Percentiles rank a stretch among this genome's conserved stretches.
phyloP scores from a whole-genome alignment of 257 asterid genomes.

The Solanum bukasovii region DNA sequence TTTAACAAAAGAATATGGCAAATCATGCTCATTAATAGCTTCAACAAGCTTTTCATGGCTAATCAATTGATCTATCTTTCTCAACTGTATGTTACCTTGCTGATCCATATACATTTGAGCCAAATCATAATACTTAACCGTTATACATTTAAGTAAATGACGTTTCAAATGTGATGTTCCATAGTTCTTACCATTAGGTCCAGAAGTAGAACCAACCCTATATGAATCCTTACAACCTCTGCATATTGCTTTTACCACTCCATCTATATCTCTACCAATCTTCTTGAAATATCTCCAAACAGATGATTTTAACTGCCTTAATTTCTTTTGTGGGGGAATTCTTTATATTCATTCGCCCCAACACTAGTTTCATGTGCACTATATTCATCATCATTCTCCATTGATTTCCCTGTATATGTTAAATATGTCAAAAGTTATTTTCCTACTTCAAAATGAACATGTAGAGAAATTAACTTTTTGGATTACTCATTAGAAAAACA shows the following conservation, averaged over 20 bases:
- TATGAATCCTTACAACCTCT: neutral
- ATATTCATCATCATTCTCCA: neutral
- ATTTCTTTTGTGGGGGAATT: too few relatives aligned
- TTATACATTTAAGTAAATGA: neutral
- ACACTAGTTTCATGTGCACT: neutral
- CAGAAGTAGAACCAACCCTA: neutral
- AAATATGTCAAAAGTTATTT: neutral
- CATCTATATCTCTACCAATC: neutral
- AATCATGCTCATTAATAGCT: neutral
- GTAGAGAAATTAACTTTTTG: too few relatives aligned
- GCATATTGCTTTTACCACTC: neutral
- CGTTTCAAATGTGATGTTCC: neutral
- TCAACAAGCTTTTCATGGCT: neutral
- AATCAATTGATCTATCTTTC: neutral
- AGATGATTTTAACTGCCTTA: neutral
- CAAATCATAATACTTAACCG: neutral
- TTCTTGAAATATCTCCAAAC: neutral
- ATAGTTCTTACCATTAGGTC: neutral
- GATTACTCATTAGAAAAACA: neutral
- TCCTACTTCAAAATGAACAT: neutral
- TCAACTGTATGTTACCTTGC: neutral
- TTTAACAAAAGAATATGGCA: neutral
- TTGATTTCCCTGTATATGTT: too few relatives aligned
- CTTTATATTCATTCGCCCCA: neutral
- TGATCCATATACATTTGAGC: neutral